Evolutionary conservation across 1,284 basidiomycete genomes (phyloP), one percentile per base, ranked within the genome.

Genomic region (Anthracocystis walkeri): DNA sequence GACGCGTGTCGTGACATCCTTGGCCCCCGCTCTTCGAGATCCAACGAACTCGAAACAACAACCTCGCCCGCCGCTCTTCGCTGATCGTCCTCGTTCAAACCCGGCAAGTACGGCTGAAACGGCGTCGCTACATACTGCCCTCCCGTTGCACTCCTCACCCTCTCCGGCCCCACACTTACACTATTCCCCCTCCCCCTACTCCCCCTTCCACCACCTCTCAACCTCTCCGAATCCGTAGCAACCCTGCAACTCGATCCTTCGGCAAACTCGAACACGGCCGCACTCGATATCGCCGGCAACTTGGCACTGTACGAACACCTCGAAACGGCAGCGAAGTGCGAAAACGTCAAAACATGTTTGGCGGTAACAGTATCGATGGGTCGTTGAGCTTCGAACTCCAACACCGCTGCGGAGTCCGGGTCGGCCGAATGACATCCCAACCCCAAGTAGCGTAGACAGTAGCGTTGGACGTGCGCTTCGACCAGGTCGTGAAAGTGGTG

Each of bases 331-430:
- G 58, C 65, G 58, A 81, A 79, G 53, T 80, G 78, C 25, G 72
- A 73, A 41, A 81, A 81, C 11, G 67, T 64, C 46, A 81, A 59
- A 1, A 45, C 56, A 25, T 81, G 79, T 44, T 81, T 81, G n/a
- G 75, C 67, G 8, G 75, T 80, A 14, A 81, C 58, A 2, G 79
- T 81, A 27, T 81, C 79, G 45, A 81, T 81, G 14, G 79, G 79
- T 4, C 79, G 48, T n/a, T 79, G 77, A 0, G 79, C 79, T 40
- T 79, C 77, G 33, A 81, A 81, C 42, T 79, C 73, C n/a, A 67
- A 61, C 35, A 65, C 58, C 0, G 66, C 65, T 1, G 62, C 66
- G 4, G 54, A 51, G 45, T 62, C 57, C 0, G 58, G 46, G 7
- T 55, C 21, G 35, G 50, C 16, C 14, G 59, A 61, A 21, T 70